Evolutionary conservation across 371 early-diverging fungal genomes (phyloP), one percentile per base, ranked within the genome.

Genomic region (Mortierella sp.): DNA sequence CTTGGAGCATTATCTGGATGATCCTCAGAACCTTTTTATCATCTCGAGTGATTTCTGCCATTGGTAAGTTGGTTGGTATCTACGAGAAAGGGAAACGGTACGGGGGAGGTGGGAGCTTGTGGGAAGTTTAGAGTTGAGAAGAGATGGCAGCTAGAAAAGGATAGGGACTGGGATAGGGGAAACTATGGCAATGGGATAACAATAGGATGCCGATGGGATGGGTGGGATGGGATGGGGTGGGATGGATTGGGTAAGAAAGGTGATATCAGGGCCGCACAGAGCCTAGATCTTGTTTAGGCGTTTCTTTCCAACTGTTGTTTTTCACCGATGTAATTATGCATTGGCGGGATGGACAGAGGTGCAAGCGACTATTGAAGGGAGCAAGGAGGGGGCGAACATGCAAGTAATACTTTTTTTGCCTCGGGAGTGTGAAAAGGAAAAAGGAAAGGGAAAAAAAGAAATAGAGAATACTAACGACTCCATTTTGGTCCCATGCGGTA

Each of bases 41-140:
- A 90, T 99, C 28, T 98, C 98, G 16, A 95, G 96, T 3, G 99
- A 99, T 84, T 99, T 99, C 84, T 98, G 99, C 88, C 99, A 99
- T 82, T 99, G 97, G 95, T 96, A 90, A 80, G 79, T 31, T 28
- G 34, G 10, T 10, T 10, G 13, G 13, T 31, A 8, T 50, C 50
- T 50, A 14, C 3, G 50, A 7, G 50, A 16, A 50, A 16, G 34
- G 28, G 73, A 28, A 54, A 9, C 34, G 28, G 54, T 11, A n/a
- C 13, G 6, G 54, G 34, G 52, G 21, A 26, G 1, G 44, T 54
- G 58, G 58, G 28, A 16, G 50, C 50, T 50, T 14, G 16, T 50
- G 16, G 50, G 16, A 50, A 47, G 47, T 7, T 2, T 3, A 47
- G 63, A 63, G 34, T 14, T 63, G 63, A 8, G 34, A 16, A 8